Evolutionary conservation across 2,329 filamentous ascomycete genomes (phyloP).

Genomic region (Pseudogymnoascus pannorum): DNA sequence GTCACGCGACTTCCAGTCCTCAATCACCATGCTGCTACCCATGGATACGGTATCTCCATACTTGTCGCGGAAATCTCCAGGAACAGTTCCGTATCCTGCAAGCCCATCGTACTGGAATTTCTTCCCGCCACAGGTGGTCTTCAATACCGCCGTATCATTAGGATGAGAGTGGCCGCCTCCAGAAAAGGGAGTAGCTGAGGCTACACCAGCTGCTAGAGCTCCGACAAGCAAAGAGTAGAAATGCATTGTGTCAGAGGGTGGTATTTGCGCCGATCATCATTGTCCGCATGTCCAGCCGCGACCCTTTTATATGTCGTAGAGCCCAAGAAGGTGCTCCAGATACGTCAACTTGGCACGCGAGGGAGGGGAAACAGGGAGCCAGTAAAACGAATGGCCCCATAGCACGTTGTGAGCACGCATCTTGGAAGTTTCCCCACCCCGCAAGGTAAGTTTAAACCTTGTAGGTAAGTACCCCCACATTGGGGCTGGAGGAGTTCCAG

Average conservation of each 20-base stretch:
- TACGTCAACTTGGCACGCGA: neutral
- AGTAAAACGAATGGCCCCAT: neutral
- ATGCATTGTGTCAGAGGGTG: neutral
- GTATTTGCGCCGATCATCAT: neutral
- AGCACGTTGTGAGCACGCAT: neutral
- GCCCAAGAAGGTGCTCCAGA: neutral
- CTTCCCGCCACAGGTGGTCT: constrained; percentile 51
- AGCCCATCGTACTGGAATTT: constrained; percentile 60
- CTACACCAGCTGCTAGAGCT: neutral
- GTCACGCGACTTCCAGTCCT: constrained; percentile 52
- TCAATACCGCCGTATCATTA: constrained; percentile 11
- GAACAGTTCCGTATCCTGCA: constrained; percentile 57
- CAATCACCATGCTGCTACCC: constrained; percentile 57
- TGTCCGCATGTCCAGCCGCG: neutral
- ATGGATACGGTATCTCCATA: constrained; percentile 63
- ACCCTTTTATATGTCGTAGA: neutral
- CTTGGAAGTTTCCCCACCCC: neutral
- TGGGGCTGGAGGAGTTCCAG: neutral
- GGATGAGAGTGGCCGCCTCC: neutral
- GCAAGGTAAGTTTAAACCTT: neutral
- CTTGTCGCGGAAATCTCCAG: constrained; percentile 53
- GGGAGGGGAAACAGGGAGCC: neutral
- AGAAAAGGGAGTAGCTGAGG: neutral
- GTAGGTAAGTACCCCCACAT: neutral
- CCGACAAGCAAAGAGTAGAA: neutral